A percentile compares a stretch with the other conserved stretches of the same genome.
Evolutionary conservation across 768 basidiomycete species (phyloP).

Genomic region (Tephrocybe sp.): DNA sequence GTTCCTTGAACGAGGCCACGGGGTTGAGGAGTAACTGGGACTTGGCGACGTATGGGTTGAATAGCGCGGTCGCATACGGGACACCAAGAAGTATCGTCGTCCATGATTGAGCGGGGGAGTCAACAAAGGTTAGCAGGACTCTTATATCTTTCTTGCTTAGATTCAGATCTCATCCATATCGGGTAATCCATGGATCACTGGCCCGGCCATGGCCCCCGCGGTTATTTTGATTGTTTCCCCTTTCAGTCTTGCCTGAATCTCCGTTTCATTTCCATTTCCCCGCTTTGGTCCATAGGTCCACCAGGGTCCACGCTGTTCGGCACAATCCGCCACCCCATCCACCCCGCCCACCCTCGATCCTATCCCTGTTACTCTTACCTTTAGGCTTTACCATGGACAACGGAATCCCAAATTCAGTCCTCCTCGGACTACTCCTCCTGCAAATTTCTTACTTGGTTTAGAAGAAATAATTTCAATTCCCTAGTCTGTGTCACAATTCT

Average conservation of each 20-base stretch:
- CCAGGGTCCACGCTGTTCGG: background rate
- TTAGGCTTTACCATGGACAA: too few species aligned
- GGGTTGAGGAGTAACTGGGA: slow-evolving; percentile 37
- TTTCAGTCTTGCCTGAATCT: slow-evolving; percentile 3
- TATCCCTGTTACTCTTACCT: too few species aligned
- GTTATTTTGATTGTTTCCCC: slow-evolving; percentile 8
- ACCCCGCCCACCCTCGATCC: background rate
- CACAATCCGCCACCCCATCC: slow-evolving; percentile 1
- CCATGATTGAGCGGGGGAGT: slow-evolving; percentile 27
- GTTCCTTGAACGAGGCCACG: slow-evolving; percentile 64
- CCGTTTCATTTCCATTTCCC: slow-evolving; percentile 8
- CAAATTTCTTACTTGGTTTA: too few species aligned
- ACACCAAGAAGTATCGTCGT: slow-evolving; percentile 77
- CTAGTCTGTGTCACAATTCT: too few species aligned
- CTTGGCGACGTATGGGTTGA: slow-evolving; percentile 67
- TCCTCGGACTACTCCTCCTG: too few species aligned
- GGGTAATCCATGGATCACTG: slow-evolving; percentile 12
- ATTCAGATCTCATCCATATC: slow-evolving; percentile 18
- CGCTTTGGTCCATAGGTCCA: slow-evolving; percentile 8
- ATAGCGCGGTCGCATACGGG: slow-evolving; percentile 77
- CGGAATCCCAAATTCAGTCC: too few species aligned
- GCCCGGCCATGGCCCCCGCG: slow-evolving; percentile 21
- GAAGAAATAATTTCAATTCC: too few species aligned
- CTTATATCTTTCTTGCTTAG: slow-evolving; percentile 25
- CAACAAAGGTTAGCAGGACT: background rate